Percentiles rank a stretch among this genome's conserved stretches.
Conservation (phyloP, 2,329 filamentous ascomycete genomes). For the Cladophialophora bantiana region DNA sequence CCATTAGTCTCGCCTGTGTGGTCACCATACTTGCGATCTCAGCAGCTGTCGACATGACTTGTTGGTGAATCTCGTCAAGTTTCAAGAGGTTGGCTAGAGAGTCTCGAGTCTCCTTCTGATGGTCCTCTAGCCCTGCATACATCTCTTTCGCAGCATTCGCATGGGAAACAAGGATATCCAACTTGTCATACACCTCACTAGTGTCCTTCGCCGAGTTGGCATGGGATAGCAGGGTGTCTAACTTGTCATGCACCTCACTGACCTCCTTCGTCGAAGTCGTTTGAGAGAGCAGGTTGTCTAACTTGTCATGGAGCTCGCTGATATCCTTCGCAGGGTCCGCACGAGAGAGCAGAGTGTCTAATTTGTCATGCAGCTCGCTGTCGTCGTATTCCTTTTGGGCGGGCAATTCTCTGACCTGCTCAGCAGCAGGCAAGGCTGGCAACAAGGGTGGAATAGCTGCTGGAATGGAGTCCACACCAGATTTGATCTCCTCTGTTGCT, state of each 20-base stretch:
- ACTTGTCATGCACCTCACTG: slow-evolving; percentile 68
- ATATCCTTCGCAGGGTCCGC: slow-evolving; percentile 45
- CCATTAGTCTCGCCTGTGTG: slow-evolving; percentile 75
- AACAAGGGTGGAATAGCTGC: slow-evolving; percentile 64
- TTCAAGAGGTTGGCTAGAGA: slow-evolving; percentile 78
- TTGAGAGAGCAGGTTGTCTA: slow-evolving; percentile 56
- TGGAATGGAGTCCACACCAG: slow-evolving; percentile 59
- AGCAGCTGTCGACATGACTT: slow-evolving; percentile 82
- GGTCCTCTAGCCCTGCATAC: slow-evolving; percentile 64
- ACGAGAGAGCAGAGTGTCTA: slow-evolving; percentile 56
- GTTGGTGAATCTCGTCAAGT: slow-evolving; percentile 85
- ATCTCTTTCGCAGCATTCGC: slow-evolving; percentile 46
- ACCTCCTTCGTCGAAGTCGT: slow-evolving; percentile 44
- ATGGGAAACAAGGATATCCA: slow-evolving; percentile 56
- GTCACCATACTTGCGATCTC: slow-evolving; percentile 85
- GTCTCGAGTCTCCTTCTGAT: slow-evolving; percentile 70
- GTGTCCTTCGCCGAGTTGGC: slow-evolving; percentile 44
- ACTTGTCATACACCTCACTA: slow-evolving; percentile 68
- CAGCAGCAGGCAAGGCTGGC: slow-evolving; percentile 54
- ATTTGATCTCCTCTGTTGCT: slow-evolving; percentile 67
- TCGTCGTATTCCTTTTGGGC: slow-evolving; percentile 62
- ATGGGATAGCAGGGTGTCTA: slow-evolving; percentile 56
- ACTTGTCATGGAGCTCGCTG: slow-evolving; percentile 67
- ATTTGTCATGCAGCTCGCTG: slow-evolving; percentile 68
- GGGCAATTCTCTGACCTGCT: slow-evolving; percentile 37